Conservation (phyloP, 2,329 filamentous ascomycete species). For the Drechslerella coelobrocha region DNA sequence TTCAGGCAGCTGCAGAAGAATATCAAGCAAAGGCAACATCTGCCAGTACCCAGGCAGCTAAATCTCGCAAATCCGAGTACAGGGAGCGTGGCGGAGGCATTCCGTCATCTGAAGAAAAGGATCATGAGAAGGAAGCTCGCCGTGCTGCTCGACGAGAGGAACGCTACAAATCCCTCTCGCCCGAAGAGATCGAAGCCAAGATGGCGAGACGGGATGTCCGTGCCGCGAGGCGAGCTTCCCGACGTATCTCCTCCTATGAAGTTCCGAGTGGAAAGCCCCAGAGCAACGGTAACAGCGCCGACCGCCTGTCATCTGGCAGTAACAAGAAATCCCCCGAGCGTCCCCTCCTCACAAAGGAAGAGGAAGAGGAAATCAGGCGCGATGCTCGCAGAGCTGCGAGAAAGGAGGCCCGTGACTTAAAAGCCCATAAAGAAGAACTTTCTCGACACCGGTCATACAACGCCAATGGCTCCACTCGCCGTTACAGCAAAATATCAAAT, state of each 20-base stretch:
- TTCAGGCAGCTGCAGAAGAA: constrained; percentile 37
- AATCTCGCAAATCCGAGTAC: constrained; percentile 46
- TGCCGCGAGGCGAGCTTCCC: constrained; percentile 42
- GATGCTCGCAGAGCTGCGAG: constrained; percentile 34
- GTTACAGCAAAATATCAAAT: constrained; percentile 34
- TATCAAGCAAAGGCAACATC: constrained; percentile 46
- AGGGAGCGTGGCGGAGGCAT: constrained; percentile 32
- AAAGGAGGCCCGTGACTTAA: constrained; percentile 43
- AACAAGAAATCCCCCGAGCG: constrained; percentile 43
- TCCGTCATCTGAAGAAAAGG: constrained; percentile 40
- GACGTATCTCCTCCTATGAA: constrained; percentile 45
- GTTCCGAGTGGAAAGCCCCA: constrained; percentile 35
- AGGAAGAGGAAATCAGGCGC: constrained; percentile 45
- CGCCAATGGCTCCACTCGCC: constrained; percentile 24
- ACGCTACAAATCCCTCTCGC: constrained; percentile 43
- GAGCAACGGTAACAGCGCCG: constrained; percentile 30
- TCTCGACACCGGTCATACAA: constrained; percentile 30
- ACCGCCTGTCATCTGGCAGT: constrained; percentile 37
- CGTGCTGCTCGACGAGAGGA: constrained; percentile 45
- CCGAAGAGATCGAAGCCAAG: constrained; percentile 45
- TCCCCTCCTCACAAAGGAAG: constrained; percentile 47
- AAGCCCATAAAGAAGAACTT: constrained; percentile 26
- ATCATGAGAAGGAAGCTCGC: constrained; percentile 46
- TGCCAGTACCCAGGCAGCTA: constrained; percentile 40
- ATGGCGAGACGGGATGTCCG: constrained; percentile 31